Conservation (phyloP, 2,329 filamentous ascomycete genomes). For the Colletotrichum sidae region DNA sequence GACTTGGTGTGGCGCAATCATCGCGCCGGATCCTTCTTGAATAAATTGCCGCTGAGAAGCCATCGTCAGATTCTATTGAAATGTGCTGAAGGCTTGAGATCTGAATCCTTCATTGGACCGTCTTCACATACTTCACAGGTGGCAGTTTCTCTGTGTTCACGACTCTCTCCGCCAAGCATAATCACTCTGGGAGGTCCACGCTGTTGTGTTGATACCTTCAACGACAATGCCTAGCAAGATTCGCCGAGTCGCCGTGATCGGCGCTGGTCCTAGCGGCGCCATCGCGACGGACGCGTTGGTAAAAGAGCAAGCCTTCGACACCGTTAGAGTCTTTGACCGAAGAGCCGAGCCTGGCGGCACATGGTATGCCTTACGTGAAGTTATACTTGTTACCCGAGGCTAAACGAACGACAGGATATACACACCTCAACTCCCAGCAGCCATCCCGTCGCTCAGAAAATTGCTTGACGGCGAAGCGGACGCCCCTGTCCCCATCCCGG, state of each 20-base stretch:
- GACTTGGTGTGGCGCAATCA: slow-evolving; percentile 22
- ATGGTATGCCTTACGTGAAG: slow-evolving; percentile 54
- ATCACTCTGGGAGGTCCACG: neutral
- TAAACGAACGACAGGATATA: slow-evolving; percentile 41
- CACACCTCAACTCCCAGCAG: slow-evolving; percentile 48
- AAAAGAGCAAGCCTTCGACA: slow-evolving; percentile 66
- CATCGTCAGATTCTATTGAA: too few species aligned
- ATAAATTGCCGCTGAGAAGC: slow-evolving; percentile 8
- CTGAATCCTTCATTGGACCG: neutral
- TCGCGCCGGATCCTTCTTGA: neutral
- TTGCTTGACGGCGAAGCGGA: slow-evolving; percentile 59
- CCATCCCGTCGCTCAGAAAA: slow-evolving; percentile 43
- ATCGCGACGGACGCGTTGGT: slow-evolving; percentile 68
- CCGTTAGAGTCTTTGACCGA: slow-evolving; percentile 69
- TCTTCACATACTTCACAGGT: neutral
- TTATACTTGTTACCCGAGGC: neutral
- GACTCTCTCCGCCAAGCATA: too few species aligned
- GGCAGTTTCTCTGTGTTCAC: neutral
- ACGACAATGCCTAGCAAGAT: slow-evolving; percentile 7
- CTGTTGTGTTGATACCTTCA: neutral
- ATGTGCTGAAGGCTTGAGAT: too few species aligned
- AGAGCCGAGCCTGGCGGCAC: slow-evolving; percentile 65
- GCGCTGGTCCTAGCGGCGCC: slow-evolving; percentile 67
- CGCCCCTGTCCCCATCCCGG: slow-evolving; percentile 54
- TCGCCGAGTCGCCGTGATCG: slow-evolving; percentile 64